A percentile compares a stretch with the other conserved stretches of the same genome.
These are phyloP conservation scores for Fusarium clavum DNA, from an alignment of 2,329 filamentous ascomycete species.

Conservation along the genomic window DNA sequence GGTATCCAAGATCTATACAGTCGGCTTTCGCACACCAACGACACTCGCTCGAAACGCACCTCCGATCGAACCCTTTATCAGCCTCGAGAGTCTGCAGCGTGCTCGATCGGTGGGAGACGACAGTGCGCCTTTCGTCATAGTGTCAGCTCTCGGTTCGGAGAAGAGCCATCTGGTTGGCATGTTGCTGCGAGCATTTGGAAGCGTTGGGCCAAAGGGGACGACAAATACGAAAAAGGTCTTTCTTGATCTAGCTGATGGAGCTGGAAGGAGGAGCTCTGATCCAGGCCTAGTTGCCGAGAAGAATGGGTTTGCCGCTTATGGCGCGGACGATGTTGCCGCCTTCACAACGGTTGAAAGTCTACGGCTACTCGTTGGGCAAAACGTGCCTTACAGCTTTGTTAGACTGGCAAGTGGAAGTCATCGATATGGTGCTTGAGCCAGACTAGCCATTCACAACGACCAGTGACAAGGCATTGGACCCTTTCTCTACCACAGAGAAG, in stretches of 20 bases:
- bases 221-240: conserved; percentile 74
- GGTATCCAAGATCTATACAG: conserved; percentile 84
- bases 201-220: conserved; percentile 47
- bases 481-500: conserved; percentile 1
- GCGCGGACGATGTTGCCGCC: conserved; percentile 81
- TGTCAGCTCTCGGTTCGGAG: conserved; percentile 81
- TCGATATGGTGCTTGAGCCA: conserved; percentile 57
- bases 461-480: background rate
- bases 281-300: conserved; percentile 76
- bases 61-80: conserved; percentile 82
- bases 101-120: conserved; percentile 62
- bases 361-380: conserved; percentile 82
- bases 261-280: conserved; percentile 67
- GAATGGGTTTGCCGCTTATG: conserved; percentile 83
- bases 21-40: conserved; percentile 77
- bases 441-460: background rate
- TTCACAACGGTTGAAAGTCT: conserved; percentile 88
- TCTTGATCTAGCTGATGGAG: conserved; percentile 77
- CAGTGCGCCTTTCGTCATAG: conserved; percentile 79
- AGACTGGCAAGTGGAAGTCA: conserved; percentile 72
- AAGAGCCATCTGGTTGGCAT: conserved; percentile 84
- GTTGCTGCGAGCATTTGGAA: conserved; percentile 77
- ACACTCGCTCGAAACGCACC: conserved; percentile 71
- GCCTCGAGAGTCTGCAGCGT: conserved; percentile 71
- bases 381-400: conserved; percentile 89